These are phyloP conservation scores for Euphorbia lathyris DNA, from an alignment of 345 rosid genomes.

Conservation along the genomic window DNA sequence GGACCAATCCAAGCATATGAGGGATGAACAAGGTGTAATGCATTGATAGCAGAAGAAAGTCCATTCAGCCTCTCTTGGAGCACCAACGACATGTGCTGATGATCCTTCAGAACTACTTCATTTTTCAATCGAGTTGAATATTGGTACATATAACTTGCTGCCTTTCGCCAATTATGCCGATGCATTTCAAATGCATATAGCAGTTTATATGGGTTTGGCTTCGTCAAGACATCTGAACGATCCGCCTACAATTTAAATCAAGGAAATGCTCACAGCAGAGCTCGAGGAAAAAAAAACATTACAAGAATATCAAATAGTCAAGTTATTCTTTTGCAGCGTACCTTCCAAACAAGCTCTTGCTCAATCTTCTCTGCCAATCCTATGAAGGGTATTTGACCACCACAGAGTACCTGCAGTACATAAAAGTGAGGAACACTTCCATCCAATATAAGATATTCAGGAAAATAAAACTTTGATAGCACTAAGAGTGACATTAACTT, in stretches of 20 bases:
- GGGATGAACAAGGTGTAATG: conserved; percentile 77
- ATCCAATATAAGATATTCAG: background rate
- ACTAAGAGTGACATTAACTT: background rate
- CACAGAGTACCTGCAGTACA: conserved; percentile 62
- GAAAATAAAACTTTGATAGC: background rate
- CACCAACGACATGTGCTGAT: conserved; percentile 44
- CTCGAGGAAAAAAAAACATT: conserved; percentile 13
- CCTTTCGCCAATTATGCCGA: conserved; percentile 88
- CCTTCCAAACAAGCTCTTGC: conserved; percentile 97
- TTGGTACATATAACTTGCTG: conserved; percentile 81
- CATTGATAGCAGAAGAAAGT: conserved; percentile 88
- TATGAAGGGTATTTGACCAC: conserved; percentile 80
- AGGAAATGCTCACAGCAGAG: conserved; percentile 18
- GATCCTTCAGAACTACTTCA: conserved; percentile 54
- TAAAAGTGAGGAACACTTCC: conserved; percentile 9
- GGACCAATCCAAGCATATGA: conserved; percentile 87
- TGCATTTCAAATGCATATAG: conserved; percentile 94
- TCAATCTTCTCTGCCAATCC: conserved; percentile 89
- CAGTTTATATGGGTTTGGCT: conserved; percentile 82
- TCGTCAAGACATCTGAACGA: conserved; percentile 64
- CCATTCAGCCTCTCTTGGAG: conserved; percentile 88
- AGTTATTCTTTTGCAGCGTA: conserved; percentile 25
- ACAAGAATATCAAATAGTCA: conserved; percentile 7
- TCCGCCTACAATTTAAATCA: conserved; percentile 58
- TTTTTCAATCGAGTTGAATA: conserved; percentile 71